Conservation (phyloP, 768 basidiomycete species). For the Fibroporia radiculosa region DNA sequence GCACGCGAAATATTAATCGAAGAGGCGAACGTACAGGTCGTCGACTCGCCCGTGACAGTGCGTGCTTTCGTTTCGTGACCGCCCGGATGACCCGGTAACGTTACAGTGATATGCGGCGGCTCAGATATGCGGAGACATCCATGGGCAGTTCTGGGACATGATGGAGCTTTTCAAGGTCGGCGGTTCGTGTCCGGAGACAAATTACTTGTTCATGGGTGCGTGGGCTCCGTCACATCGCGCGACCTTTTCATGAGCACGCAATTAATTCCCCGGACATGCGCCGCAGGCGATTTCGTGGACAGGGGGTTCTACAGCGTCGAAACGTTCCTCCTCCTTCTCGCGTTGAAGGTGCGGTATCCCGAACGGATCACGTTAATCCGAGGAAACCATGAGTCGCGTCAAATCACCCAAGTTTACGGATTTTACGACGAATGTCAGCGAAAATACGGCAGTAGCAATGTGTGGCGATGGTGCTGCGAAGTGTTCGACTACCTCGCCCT, state of each 20-base stretch:
- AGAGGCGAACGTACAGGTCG: constrained; percentile 94
- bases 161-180: constrained; percentile 94
- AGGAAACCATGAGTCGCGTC: constrained; percentile 95
- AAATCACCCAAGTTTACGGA: constrained; percentile 94
- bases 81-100: not conserved
- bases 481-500: constrained; percentile 96
- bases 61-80: constrained; percentile 23
- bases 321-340: constrained; percentile 89
- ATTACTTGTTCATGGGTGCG: constrained; percentile 94
- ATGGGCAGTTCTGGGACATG: constrained; percentile 95
- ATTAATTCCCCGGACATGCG: constrained; percentile 6
- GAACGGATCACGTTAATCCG: constrained; percentile 95
- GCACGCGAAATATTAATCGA: constrained; percentile 96
- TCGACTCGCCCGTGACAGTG: constrained; percentile 94
- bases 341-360: constrained; percentile 94
- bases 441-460: constrained; percentile 89
- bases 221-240: constrained; percentile 7
- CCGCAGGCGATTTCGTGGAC: constrained; percentile 92
- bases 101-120: not conserved
- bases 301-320: constrained; percentile 96
- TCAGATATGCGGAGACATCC: constrained; percentile 92
- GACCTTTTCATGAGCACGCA: constrained; percentile 8
- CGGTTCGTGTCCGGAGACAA: constrained; percentile 86
- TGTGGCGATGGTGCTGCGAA: constrained; percentile 98
- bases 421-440: constrained; percentile 96